These are phyloP conservation scores for Colletotrichum godetiae DNA, from an alignment of 2,329 filamentous ascomycete species.

Conservation along the genomic window DNA sequence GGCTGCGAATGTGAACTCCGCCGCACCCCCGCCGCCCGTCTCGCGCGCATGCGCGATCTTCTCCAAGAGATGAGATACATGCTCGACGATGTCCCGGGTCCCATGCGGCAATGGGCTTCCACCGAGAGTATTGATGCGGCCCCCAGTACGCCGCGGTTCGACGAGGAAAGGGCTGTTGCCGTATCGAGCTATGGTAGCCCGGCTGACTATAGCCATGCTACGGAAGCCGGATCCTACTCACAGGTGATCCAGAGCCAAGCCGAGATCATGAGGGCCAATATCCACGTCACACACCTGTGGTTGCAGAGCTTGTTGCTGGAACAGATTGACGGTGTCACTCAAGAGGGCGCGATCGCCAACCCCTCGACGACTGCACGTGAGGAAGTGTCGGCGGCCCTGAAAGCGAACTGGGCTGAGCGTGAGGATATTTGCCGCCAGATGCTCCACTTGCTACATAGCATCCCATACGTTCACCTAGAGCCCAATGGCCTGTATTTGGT, in stretches of 20 bases:
- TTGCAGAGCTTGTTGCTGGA: slow-evolving; percentile 49
- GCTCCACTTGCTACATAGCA: slow-evolving; percentile 47
- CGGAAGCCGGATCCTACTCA: neutral
- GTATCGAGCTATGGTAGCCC: slow-evolving; percentile 18
- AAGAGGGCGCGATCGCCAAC: slow-evolving; percentile 29
- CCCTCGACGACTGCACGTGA: neutral
- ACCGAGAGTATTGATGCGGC: neutral
- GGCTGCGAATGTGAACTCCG: slow-evolving; percentile 28
- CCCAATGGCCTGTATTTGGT: slow-evolving; percentile 49
- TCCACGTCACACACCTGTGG: slow-evolving; percentile 52
- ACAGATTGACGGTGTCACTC: slow-evolving; percentile 43
- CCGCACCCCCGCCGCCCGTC: slow-evolving; percentile 32
- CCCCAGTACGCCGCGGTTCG: neutral
- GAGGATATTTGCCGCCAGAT: slow-evolving; percentile 51
- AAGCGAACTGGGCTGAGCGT: slow-evolving; percentile 44
- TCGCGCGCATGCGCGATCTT: slow-evolving; percentile 40
- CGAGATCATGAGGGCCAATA: slow-evolving; percentile 46
- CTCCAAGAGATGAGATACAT: slow-evolving; percentile 45
- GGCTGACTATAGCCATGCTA: neutral
- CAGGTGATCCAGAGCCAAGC: slow-evolving; percentile 32
- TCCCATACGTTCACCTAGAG: slow-evolving; percentile 45
- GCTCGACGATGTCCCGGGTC: slow-evolving; percentile 42
- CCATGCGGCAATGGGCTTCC: slow-evolving; percentile 40
- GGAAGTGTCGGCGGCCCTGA: slow-evolving; percentile 18
- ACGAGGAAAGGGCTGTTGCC: neutral